Evolutionary conservation across 1,139 yeast species (phyloP), one percentile per base, ranked within the genome.

Genomic region (Suhomyces choctaworum): DNA sequence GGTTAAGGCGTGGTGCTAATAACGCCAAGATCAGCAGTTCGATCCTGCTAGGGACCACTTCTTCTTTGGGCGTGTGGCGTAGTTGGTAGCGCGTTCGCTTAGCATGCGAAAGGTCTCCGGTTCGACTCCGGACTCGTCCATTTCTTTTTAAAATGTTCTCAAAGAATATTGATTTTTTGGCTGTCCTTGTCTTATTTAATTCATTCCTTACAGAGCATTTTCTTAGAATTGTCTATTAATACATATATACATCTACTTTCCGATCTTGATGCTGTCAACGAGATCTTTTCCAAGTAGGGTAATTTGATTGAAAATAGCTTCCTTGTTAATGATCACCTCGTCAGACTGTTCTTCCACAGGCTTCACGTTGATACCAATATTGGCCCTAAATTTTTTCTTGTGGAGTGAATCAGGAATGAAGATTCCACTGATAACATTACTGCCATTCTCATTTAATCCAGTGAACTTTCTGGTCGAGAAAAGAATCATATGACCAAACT

Each of bases 1-100:
- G 86, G 86, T 80, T 79, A 81, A 79, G 88, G 88, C 88, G 84
- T 73, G 84, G 88, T 80, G 87, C 88, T 81, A 81, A 81, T 81
- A 69, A 78, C 83, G 82, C 83, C 81, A 68, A 77, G 85, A 78
- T 79, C 85, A 76, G 83, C 85, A 74, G 85, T 79, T 79, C 84
- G 86, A 80, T 79, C 86, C 86, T 76, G 86, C 83, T 77, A 79
- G 84, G 83, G 84, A 80, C 80, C 85, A 80, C 55, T 58, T 39
- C 39, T 49, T 51, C 56, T 48, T 9, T 22, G 87, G 87, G 87
- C 86, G 85, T 80, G 86, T 80, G 86, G 87, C 87, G 86, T 76
- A 80, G 87, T 80, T 79, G 88, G 88, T 80, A 80, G 87, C 87
- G 88, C 87, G 87, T 77, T 78, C 83, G 45, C 87, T 80, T 81